These are phyloP conservation scores for Epichloe gansuensis DNA, from an alignment of 2,329 filamentous ascomycete species.

Conservation along the genomic window DNA sequence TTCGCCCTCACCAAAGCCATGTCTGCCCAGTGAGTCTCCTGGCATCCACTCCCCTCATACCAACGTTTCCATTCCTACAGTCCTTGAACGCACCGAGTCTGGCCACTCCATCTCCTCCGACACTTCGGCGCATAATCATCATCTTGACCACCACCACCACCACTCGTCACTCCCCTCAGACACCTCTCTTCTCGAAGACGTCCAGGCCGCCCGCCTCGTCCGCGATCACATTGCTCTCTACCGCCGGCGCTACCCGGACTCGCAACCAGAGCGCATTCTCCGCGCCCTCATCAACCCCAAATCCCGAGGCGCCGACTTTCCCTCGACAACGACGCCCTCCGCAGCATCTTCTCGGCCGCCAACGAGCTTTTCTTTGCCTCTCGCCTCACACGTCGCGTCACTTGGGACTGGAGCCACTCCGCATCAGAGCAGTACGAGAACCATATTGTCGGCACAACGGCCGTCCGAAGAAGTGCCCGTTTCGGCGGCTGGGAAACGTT, in stretches of 20 bases:
- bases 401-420: conserved; percentile 48
- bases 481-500: conserved; percentile 47
- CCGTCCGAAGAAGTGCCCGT: conserved; percentile 35
- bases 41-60: not conserved
- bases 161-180: conserved; percentile 18
- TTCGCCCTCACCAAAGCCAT: conserved; percentile 11
- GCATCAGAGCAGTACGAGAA: conserved; percentile 36
- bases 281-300: conserved; percentile 43
- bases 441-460: conserved; percentile 51
- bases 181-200: conserved; percentile 20
- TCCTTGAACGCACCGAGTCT: conserved; percentile 37
- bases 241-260: conserved; percentile 33
- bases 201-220: conserved; percentile 36
- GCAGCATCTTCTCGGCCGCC: conserved; percentile 45
- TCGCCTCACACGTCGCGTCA: conserved; percentile 42
- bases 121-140: conserved; percentile 13
- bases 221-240: conserved; percentile 32
- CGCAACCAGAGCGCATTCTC: conserved; percentile 45
- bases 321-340: conserved; percentile 45
- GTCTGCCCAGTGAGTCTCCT: not conserved
- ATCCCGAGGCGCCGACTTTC: conserved; percentile 32
- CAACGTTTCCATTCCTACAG: not conserved
- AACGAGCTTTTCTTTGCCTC: conserved; percentile 53
- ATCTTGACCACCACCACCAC: conserved; percentile 15
- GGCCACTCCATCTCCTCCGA: conserved; percentile 36